phyloP scores from a whole-genome alignment of 345 rosid genomes.

The Tarenaya hassleriana region DNA sequence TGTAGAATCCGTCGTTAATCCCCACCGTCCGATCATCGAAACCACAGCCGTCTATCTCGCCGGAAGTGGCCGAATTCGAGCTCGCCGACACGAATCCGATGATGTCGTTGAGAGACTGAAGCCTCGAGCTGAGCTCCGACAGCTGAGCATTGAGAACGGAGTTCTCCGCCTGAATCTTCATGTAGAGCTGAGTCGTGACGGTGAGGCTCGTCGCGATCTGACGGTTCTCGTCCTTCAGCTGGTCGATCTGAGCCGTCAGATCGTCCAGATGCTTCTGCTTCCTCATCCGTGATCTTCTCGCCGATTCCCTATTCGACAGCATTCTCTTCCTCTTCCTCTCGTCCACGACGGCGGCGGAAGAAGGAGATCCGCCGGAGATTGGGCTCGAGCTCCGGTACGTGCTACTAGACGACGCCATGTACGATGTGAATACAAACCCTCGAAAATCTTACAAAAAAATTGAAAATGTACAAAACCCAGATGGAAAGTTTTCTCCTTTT shows the following conservation, averaged over 20 bases:
- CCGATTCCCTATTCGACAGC: conserved; percentile 86
- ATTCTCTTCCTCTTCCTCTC: conserved; percentile 79
- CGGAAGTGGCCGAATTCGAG: conserved; percentile 23
- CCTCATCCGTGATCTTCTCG: conserved; percentile 78
- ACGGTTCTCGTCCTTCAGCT: conserved; percentile 44
- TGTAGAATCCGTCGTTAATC: conserved; percentile 27
- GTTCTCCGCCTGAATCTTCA: conserved; percentile 68
- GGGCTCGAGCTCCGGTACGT: conserved; percentile 46
- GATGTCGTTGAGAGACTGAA: conserved; percentile 72
- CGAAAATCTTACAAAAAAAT: too few relatives aligned
- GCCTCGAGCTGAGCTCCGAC: conserved; percentile 56
- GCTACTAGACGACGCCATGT: conserved; percentile 66
- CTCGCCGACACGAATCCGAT: conserved; percentile 27
- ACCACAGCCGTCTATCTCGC: conserved; percentile 28
- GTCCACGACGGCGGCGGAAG: conserved; percentile 43
- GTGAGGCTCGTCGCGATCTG: conserved; percentile 46
- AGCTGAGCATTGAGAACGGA: conserved; percentile 66
- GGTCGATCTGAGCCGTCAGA: conserved; percentile 46
- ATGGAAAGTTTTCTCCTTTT: conserved; percentile 4
- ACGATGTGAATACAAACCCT: neutral
- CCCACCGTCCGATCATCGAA: conserved; percentile 30
- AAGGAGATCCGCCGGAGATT: conserved; percentile 50
- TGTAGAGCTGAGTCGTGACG: conserved; percentile 46
- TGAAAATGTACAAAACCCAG: neutral
- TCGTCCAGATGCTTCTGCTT: conserved; percentile 81